phyloP scores from a whole-genome alignment of 2,329 filamentous ascomycete species.

The Trichoderma citrinoviride region DNA sequence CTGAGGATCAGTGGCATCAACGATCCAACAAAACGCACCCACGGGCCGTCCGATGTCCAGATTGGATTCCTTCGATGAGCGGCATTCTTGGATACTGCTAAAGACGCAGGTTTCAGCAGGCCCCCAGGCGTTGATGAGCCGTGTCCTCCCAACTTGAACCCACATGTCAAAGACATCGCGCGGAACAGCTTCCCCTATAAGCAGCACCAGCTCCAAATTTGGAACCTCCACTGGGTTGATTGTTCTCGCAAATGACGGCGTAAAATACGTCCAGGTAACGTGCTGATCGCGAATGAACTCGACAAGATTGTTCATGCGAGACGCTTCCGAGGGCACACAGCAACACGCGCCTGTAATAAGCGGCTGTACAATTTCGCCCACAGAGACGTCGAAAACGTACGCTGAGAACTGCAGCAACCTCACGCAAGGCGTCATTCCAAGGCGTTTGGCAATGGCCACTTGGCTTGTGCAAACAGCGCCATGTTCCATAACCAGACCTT shows the following conservation, averaged over 20 bases:
- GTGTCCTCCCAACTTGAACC: slow-evolving; percentile 2
- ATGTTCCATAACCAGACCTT: slow-evolving; percentile 25
- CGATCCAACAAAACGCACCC: slow-evolving; percentile 14
- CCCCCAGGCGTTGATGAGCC: neutral
- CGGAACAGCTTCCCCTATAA: slow-evolving; percentile 21
- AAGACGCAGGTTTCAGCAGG: neutral
- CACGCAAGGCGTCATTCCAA: slow-evolving; percentile 1
- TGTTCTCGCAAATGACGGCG: slow-evolving; percentile 22
- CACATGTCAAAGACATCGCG: slow-evolving; percentile 20
- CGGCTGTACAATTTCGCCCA: slow-evolving; percentile 21
- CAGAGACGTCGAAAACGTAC: slow-evolving; percentile 23
- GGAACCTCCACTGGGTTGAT: slow-evolving; percentile 21
- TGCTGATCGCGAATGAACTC: slow-evolving; percentile 17
- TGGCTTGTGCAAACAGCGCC: slow-evolving; percentile 18
- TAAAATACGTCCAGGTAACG: slow-evolving; percentile 19
- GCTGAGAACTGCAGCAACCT: slow-evolving; percentile 24
- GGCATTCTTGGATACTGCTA: slow-evolving; percentile 5
- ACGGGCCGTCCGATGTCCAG: slow-evolving; percentile 15
- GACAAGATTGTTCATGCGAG: slow-evolving; percentile 12
- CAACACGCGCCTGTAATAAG: slow-evolving; percentile 20
- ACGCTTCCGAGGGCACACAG: slow-evolving; percentile 23
- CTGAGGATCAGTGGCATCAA: slow-evolving; percentile 8
- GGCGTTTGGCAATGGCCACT: slow-evolving; percentile 1
- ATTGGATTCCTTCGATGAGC: slow-evolving; percentile 2
- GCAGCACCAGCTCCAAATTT: slow-evolving; percentile 16